Evolutionary conservation across 495 filamentous ascomycete genomes (phyloP).

Genomic region (Penicillium robsamsonii): DNA sequence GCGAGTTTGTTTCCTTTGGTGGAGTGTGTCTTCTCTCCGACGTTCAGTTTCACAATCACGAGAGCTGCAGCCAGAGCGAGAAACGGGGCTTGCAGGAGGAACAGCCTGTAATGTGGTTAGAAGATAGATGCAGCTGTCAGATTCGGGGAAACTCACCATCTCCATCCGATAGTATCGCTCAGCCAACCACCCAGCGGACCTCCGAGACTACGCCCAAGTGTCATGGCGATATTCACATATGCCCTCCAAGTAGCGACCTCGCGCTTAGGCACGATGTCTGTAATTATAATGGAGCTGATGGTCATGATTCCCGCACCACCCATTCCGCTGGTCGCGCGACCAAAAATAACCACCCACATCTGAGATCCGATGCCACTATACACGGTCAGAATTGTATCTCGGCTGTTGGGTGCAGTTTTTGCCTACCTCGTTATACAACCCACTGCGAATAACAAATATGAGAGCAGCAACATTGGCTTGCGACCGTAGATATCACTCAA

Average conservation of each 20-base stretch:
- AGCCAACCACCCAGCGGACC: slow-evolving; percentile 64
- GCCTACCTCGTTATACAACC: slow-evolving; percentile 43
- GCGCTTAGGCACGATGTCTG: slow-evolving; percentile 64
- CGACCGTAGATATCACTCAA: slow-evolving; percentile 49
- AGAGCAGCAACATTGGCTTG: slow-evolving; percentile 37
- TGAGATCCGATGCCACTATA: slow-evolving; percentile 49
- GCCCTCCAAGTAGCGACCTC: slow-evolving; percentile 66
- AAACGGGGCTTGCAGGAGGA: slow-evolving; percentile 57
- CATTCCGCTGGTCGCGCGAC: slow-evolving; percentile 57
- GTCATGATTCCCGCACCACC: slow-evolving; percentile 58
- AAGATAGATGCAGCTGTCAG: background rate
- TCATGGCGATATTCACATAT: slow-evolving; percentile 64
- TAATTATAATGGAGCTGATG: slow-evolving; percentile 60
- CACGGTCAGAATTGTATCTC: slow-evolving; percentile 2
- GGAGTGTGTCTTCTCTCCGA: slow-evolving; percentile 27
- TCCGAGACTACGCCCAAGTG: slow-evolving; percentile 61
- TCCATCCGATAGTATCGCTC: slow-evolving; percentile 65
- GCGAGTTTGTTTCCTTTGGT: slow-evolving; percentile 18
- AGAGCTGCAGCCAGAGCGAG: slow-evolving; percentile 50
- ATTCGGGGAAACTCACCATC: slow-evolving; percentile 48
- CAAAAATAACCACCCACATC: slow-evolving; percentile 55
- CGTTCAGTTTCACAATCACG: slow-evolving; percentile 45
- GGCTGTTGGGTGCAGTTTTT: background rate
- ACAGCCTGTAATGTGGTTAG: slow-evolving; percentile 48
- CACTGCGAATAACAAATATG: slow-evolving; percentile 44